Evolutionary conservation across 768 basidiomycete species (phyloP).

Genomic region (Tricholoma bakamatsutake): DNA sequence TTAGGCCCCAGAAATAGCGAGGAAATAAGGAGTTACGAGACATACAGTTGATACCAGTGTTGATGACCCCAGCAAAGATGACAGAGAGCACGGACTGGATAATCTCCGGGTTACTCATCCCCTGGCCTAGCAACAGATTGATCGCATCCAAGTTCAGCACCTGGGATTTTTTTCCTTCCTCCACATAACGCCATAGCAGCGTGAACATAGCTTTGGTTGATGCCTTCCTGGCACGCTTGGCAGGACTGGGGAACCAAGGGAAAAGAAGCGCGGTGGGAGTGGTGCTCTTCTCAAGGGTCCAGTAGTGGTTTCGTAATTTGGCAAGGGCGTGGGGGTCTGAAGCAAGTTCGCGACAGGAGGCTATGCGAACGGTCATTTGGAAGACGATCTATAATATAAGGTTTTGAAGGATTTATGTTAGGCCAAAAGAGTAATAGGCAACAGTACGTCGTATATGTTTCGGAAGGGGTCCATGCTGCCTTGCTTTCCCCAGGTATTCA

Average conservation of each 20-base stretch:
- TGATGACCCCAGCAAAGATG: conserved; percentile 32
- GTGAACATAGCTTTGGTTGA: conserved; percentile 26
- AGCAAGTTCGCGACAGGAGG: conserved; percentile 23
- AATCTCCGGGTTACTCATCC: conserved; percentile 19
- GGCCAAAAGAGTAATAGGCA: not conserved
- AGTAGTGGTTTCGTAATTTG: conserved; percentile 15
- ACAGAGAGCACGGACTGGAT: conserved; percentile 27
- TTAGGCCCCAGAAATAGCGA: not conserved
- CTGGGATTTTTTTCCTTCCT: conserved; percentile 20
- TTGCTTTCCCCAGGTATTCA: conserved; percentile 18
- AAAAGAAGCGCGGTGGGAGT: conserved; percentile 28
- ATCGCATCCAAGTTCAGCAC: conserved; percentile 25
- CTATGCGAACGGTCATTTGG: conserved; percentile 26
- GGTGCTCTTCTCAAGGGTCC: conserved; percentile 23
- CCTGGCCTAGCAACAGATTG: conserved; percentile 27
- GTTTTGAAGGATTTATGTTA: not conserved
- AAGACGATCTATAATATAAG: conserved; percentile 17
- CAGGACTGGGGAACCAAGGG: conserved; percentile 28
- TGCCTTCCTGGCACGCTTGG: conserved; percentile 22
- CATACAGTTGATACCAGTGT: conserved; percentile 29
- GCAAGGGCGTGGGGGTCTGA: conserved; percentile 14
- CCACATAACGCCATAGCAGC: conserved; percentile 20
- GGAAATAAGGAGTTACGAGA: not conserved
- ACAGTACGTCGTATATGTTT: conserved; percentile 18
- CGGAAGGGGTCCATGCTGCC: conserved; percentile 21